Percentiles rank a stretch among this genome's conserved stretches.
Conservation (phyloP, 352 stramenopile species). For the Phytophthora citricola region DNA sequence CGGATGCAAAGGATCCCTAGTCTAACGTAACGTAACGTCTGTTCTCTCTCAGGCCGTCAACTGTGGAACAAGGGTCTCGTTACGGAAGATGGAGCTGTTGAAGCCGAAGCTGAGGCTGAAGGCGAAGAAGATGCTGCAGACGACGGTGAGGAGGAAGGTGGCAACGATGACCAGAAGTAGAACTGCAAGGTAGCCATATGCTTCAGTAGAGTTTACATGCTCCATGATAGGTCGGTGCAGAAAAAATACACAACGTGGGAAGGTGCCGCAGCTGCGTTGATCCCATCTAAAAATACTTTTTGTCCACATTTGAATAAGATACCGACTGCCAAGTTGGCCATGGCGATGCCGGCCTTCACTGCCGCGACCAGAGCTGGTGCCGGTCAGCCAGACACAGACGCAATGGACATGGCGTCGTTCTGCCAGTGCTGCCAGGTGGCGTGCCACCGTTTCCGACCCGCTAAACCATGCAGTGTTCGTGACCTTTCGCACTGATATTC, state of each 20-base stretch:
- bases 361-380: conserved; percentile 2
- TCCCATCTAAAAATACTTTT: conserved; percentile 31
- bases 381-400: conserved; percentile 1
- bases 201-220: conserved; percentile 25
- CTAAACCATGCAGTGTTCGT: conserved; percentile 52
- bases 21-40: conserved; percentile 15
- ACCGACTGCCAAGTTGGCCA: conserved; percentile 17
- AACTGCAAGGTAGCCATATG: conserved; percentile 29
- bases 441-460: conserved; percentile 48
- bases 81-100: conserved; percentile 61
- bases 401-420: conserved; percentile 15
- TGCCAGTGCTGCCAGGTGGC: conserved; percentile 53
- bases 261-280: conserved; percentile 7
- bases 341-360: conserved; percentile 14
- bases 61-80: conserved; percentile 81
- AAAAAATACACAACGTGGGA: not conserved
- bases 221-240: conserved; percentile 8
- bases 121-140: conserved; percentile 49
- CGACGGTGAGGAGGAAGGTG: conserved; percentile 39
- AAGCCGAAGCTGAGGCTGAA: conserved; percentile 51
- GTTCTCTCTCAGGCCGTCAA: conserved; percentile 47
- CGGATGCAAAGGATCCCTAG: not conserved
- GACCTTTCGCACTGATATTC: conserved; percentile 6
- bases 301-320: conserved; percentile 29
- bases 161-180: conserved; percentile 41